A percentile compares a stretch with the other conserved stretches of the same genome.
These are phyloP conservation scores for Fusarium zealandicum DNA, from an alignment of 2,329 filamentous ascomycete species.

Conservation along the genomic window DNA sequence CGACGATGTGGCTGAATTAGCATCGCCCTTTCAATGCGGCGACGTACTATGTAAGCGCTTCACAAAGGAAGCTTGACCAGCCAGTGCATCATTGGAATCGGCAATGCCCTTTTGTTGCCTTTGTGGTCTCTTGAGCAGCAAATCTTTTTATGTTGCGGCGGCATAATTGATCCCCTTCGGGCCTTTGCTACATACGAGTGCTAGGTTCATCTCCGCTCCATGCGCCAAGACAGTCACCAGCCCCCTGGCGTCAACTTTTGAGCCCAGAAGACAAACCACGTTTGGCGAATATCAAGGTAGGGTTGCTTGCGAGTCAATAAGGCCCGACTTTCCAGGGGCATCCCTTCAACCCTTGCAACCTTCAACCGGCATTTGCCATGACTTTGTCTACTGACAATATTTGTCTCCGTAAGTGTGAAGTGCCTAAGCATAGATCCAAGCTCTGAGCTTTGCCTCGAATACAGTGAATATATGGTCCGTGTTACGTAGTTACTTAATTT, in stretches of 20 bases:
- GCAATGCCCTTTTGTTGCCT: not conserved
- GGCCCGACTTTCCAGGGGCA: not conserved
- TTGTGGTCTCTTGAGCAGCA: not conserved
- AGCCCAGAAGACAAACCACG: conserved; percentile 6
- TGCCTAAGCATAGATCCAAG: not conserved
- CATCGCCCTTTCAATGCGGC: conserved; percentile 9
- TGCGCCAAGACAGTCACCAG: conserved; percentile 2
- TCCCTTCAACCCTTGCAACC: not conserved
- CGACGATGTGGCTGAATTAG: conserved; percentile 3
- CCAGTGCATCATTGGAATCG: not conserved
- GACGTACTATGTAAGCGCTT: conserved; percentile 18
- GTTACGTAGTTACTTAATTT: no score
- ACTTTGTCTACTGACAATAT: not conserved
- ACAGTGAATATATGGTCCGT: no score
- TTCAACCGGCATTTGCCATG: conserved; percentile 1
- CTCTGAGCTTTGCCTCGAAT: no score
- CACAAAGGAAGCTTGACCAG: not conserved
- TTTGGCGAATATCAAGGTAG: conserved; percentile 7
- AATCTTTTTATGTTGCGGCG: not conserved
- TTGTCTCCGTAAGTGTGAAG: not conserved
- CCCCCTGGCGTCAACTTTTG: conserved; percentile 17
- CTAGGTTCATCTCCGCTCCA: no score
- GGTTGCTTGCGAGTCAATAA: not conserved
- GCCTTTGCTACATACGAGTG: not conserved
- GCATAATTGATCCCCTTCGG: not conserved